phyloP scores from a whole-genome alignment of 2,329 filamentous ascomycete species.

The Epichloe glyceriae region DNA sequence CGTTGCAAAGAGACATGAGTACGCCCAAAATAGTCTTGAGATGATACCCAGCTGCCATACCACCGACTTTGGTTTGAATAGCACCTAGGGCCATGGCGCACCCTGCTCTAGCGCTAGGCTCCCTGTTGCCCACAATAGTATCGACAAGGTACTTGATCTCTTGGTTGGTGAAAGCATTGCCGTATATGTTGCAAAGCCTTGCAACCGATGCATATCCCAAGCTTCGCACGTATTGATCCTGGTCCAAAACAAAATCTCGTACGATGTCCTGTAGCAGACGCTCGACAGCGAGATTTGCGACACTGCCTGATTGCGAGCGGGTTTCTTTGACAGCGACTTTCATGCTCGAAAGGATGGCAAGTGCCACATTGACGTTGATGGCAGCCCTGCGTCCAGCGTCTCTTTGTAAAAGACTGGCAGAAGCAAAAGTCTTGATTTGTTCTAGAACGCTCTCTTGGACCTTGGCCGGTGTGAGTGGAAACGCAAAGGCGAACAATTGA shows the following conservation, averaged over 20 bases:
- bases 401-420: constrained; percentile 64
- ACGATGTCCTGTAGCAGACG: constrained; percentile 69
- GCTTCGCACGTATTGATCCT: constrained; percentile 74
- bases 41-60: constrained; percentile 94
- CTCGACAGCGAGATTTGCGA: constrained; percentile 65
- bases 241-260: constrained; percentile 61
- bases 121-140: constrained; percentile 84
- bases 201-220: constrained; percentile 78
- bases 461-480: constrained; percentile 78
- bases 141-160: constrained; percentile 90
- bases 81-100: constrained; percentile 88
- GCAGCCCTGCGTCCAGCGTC: constrained; percentile 83
- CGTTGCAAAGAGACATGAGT: constrained; percentile 92
- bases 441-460: constrained; percentile 94
- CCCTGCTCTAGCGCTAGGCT: constrained; percentile 84
- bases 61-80: constrained; percentile 90
- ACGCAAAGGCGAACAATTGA: constrained; percentile 78
- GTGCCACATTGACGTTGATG: constrained; percentile 79
- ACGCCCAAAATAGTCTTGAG: constrained; percentile 96
- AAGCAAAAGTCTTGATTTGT: constrained; percentile 82
- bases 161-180: constrained; percentile 75
- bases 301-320: constrained; percentile 54
- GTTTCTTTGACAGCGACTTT: constrained; percentile 79
- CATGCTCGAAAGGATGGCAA: constrained; percentile 66
- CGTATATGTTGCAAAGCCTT: constrained; percentile 69